phyloP scores from a whole-genome alignment of 805 yeast genomes.

The Starmera quercuum region DNA sequence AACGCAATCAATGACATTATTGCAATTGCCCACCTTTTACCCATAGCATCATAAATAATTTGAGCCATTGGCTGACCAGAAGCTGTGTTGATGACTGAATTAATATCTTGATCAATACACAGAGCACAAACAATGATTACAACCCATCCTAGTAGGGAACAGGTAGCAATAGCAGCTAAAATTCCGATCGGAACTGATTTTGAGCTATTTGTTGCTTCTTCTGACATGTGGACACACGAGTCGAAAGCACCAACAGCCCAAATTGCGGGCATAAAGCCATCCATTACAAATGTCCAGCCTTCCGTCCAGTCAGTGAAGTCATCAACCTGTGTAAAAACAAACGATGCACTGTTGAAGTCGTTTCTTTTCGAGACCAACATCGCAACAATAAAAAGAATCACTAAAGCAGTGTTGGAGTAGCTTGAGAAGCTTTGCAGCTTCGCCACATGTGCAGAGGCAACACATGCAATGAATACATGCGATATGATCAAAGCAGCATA shows the following conservation, averaged over 20 bases:
- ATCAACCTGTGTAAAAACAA: conserved; percentile 45
- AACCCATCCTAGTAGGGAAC: conserved; percentile 52
- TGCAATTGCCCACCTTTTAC: conserved; percentile 57
- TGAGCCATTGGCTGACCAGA: conserved; percentile 64
- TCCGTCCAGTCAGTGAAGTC: conserved; percentile 47
- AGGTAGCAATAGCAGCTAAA: conserved; percentile 44
- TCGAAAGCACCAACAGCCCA: conserved; percentile 78
- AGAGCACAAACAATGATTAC: conserved; percentile 48
- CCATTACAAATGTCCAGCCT: conserved; percentile 48
- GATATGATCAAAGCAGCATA: conserved; percentile 52
- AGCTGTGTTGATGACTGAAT: conserved; percentile 30
- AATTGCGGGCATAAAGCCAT: conserved; percentile 54
- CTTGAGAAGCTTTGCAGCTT: conserved; percentile 55
- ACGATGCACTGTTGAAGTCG: conserved; percentile 41
- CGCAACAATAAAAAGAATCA: no score
- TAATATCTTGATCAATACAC: conserved; percentile 40
- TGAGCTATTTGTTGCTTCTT: conserved; percentile 59
- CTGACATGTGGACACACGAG: conserved; percentile 66
- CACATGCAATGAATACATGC: conserved; percentile 45
- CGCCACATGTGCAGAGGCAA: conserved; percentile 51
- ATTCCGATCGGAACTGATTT: conserved; percentile 62
- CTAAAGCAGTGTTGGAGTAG: conserved; percentile 54
- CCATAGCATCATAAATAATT: conserved; percentile 53
- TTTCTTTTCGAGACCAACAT: conserved; percentile 38
- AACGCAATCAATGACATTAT: conserved; percentile 49